Conservation (phyloP, 1,284 basidiomycete species). For the Rhodotorula sp. region DNA sequence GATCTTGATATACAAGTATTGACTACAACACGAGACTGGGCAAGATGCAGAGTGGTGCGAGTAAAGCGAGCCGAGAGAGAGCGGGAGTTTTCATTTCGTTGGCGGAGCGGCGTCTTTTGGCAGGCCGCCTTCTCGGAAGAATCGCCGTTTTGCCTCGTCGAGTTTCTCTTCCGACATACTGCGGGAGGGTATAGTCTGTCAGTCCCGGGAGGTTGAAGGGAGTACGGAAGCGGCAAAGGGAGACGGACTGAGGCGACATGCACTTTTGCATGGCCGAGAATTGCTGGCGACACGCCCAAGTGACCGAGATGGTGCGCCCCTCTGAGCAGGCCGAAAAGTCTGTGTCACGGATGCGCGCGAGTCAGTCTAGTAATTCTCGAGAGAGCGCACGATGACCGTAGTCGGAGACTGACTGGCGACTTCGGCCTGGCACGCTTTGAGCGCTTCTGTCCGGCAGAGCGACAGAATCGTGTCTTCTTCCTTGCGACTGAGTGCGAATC, state of each 20-base stretch:
- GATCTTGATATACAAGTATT: background rate
- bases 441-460: constrained; percentile 37
- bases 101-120: background rate
- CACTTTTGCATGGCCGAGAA: constrained; percentile 43
- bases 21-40: background rate
- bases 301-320: constrained; percentile 42
- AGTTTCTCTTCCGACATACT: constrained; percentile 42
- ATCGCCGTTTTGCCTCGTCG: constrained; percentile 40
- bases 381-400: background rate
- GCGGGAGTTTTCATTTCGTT: background rate
- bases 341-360: background rate
- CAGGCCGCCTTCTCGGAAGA: constrained; percentile 26
- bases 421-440: constrained; percentile 37
- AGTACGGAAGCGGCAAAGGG: background rate
- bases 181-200: background rate
- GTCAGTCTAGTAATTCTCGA: no score
- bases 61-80: no score
- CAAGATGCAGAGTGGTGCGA: background rate
- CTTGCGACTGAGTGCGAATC: constrained; percentile 37
- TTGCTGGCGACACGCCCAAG: constrained; percentile 39
- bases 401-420: constrained; percentile 30
- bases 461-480: constrained; percentile 42
- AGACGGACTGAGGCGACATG: constrained; percentile 40
- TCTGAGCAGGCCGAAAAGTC: constrained; percentile 42
- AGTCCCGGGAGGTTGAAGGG: no score